Evolutionary conservation across 805 yeast species (phyloP).

Genomic region (Wickerhamomyces chambardii): DNA sequence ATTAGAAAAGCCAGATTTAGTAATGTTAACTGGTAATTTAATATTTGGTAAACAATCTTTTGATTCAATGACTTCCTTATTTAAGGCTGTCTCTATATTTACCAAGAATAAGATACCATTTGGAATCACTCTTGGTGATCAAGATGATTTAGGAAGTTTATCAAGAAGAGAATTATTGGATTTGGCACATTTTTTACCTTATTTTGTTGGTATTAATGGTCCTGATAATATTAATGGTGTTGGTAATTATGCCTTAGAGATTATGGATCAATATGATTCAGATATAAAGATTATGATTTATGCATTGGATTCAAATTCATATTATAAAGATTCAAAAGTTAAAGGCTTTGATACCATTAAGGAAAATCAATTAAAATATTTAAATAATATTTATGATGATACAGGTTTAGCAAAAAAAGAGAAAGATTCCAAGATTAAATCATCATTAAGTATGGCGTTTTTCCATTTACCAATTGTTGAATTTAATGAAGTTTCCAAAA

Average conservation of each 20-base stretch:
- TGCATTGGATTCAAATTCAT: constrained; percentile 80
- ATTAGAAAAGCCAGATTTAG: constrained; percentile 74
- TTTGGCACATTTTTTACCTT: constrained; percentile 53
- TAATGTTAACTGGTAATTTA: constrained; percentile 88
- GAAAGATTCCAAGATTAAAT: too few relatives aligned
- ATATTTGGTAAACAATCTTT: constrained; percentile 73
- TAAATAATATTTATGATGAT: constrained; percentile 28
- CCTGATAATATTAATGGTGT: constrained; percentile 67
- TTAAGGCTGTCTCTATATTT: constrained; percentile 68
- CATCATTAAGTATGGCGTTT: constrained; percentile 41
- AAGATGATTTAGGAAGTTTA: constrained; percentile 82
- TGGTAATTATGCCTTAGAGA: constrained; percentile 66
- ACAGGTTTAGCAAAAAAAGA: too few relatives aligned
- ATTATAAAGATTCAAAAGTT: constrained; percentile 56
- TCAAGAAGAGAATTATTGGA: constrained; percentile 51
- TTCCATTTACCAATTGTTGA: constrained; percentile 95
- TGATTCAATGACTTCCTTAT: constrained; percentile 75
- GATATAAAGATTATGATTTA: constrained; percentile 52
- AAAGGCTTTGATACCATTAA: constrained; percentile 83
- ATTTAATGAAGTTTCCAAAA: constrained; percentile 38
- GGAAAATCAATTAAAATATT: constrained; percentile 53
- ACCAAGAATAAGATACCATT: constrained; percentile 65
- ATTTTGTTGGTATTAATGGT: constrained; percentile 51
- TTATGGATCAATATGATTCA: constrained; percentile 29
- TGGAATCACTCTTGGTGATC: constrained; percentile 86